Evolutionary conservation across 441 rosid species (phyloP), one percentile per base, ranked within the genome.

Genomic region (Populus hybrid): DNA sequence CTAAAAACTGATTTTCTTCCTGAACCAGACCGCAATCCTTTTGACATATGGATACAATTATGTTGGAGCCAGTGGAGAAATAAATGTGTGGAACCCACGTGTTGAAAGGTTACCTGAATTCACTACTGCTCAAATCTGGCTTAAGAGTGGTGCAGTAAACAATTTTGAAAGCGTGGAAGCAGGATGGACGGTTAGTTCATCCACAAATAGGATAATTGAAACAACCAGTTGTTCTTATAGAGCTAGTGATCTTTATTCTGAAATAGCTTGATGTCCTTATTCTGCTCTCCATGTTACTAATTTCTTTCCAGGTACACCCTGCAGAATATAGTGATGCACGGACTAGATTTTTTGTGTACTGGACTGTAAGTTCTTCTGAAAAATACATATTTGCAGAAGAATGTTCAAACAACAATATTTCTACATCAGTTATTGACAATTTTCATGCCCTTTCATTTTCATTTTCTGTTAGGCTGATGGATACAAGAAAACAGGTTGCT

Each of bases 311-410:
- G 82, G 81, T 84, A 65, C 72, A 79, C 53, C 81, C 80, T 9
- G 72, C 70, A 18, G 64, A 75, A 66, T 79, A 84, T 32, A 81
- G 83, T 24, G 83, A 84, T 34, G 11, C 11, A 4, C 69, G 16
- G 4, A 65, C 77, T 30, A 67, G 83, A 30, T 30, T 79, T 8
- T 79, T 82, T 23, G 24, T 32, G 2, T 50, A 82, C 59, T 84
- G 83, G 85, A 84, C 87, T 0, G 87, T 81, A 65, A 81, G 82
- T 69, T 34, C 71, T 28, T 34, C 10, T 14, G 26, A 70, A 64
- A 40, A 10, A 40, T 3, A 40, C 50, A 40, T 8, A 40, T 40
- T 10, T 10, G 12, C 50, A 3, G 50, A 40, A 46, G 57, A 46
- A 46, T 12, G 20, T 46, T 46, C 57, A 46, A 3, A 46, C 57